Evolutionary conservation across 805 yeast genomes (phyloP).

Genomic region (Candida nonsorbophila): DNA sequence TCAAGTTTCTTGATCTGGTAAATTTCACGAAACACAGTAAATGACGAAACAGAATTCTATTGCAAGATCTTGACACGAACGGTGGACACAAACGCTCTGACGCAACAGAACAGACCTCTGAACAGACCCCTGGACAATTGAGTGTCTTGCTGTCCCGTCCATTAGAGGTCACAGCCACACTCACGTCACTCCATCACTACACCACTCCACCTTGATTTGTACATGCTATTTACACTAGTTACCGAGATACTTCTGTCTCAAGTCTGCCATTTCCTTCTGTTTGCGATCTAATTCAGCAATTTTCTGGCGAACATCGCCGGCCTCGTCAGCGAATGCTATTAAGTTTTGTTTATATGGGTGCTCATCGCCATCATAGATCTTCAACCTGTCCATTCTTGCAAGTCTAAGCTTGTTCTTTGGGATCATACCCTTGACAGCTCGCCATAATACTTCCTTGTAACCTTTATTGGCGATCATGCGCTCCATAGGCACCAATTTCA

Average conservation of each 20-base stretch:
- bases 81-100: too few species aligned
- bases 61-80: too few species aligned
- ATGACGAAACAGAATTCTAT: too few species aligned
- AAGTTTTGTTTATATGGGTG: slow-evolving; percentile 83
- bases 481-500: slow-evolving; percentile 78
- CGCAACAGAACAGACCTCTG: too few species aligned
- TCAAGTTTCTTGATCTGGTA: too few species aligned
- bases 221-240: too few species aligned
- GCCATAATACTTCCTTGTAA: slow-evolving; percentile 73
- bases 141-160: too few species aligned
- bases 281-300: slow-evolving; percentile 30
- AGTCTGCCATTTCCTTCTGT: slow-evolving; percentile 26
- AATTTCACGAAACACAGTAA: too few species aligned
- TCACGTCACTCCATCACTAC: too few species aligned
- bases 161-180: too few species aligned
- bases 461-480: slow-evolving; percentile 75
- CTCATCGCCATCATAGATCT: slow-evolving; percentile 81
- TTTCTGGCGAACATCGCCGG: slow-evolving; percentile 44
- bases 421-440: slow-evolving; percentile 94
- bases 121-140: too few species aligned
- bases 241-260: slow-evolving; percentile 29
- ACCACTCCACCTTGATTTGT: too few species aligned
- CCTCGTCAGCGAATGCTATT: slow-evolving; percentile 80
- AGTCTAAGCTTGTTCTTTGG: slow-evolving; percentile 86
- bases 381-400: slow-evolving; percentile 74